phyloP scores from a whole-genome alignment of 164 flowering plant species.

The Brasenia schreberi region DNA sequence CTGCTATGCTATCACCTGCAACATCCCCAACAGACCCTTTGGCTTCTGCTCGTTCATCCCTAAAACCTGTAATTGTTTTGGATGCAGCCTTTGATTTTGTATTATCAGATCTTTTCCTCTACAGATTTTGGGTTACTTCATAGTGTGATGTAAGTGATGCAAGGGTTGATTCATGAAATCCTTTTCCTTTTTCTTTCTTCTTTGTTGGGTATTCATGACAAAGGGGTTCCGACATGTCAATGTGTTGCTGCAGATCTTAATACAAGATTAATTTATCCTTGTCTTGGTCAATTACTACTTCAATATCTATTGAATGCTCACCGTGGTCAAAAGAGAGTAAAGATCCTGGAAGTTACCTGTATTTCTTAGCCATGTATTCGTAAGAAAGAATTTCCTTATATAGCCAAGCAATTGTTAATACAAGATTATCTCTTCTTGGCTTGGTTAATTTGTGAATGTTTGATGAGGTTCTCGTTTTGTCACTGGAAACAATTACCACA shows the following conservation, averaged over 20 bases:
- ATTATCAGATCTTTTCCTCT: neutral
- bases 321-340: neutral
- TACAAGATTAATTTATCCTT: neutral
- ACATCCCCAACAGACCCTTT: slow-evolving; percentile 90
- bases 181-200: neutral
- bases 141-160: neutral
- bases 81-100: slow-evolving; percentile 48
- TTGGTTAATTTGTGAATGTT: neutral
- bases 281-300: neutral
- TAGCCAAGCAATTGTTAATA: neutral
- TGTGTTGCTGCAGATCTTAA: neutral
- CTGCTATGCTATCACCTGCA: slow-evolving; percentile 92
- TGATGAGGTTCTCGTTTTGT: neutral
- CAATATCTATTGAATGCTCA: neutral
- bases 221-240: neutral
- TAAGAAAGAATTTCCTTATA: no score
- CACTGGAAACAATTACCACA: neutral
- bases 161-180: neutral
- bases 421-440: neutral
- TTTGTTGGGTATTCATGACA: neutral
- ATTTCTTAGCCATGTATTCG: no score
- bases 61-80: slow-evolving; percentile 86
- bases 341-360: no score
- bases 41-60: slow-evolving; percentile 90
- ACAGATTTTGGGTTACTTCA: neutral